phyloP scores from a whole-genome alignment of 192 early-diverging fungal species.

The Anaeromyces robustus region DNA sequence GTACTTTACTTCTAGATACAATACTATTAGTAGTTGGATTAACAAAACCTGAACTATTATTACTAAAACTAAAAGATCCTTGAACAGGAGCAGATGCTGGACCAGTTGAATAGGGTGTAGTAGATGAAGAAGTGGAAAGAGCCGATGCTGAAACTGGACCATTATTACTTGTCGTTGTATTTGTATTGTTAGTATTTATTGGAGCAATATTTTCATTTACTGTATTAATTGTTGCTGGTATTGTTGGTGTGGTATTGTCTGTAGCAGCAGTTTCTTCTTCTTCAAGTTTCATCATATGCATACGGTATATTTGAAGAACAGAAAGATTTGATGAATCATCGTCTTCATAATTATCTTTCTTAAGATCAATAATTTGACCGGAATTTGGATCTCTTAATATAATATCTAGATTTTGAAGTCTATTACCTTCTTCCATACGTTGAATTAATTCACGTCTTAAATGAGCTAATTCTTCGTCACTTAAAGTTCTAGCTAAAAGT shows the following conservation, averaged over 20 bases:
- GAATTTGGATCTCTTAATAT: constrained; percentile 38
- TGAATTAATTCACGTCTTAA: constrained; percentile 32
- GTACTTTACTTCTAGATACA: background rate
- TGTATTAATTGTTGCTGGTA: too few relatives aligned
- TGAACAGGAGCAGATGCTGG: background rate
- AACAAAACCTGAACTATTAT: background rate
- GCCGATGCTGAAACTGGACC: background rate
- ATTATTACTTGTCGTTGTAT: background rate
- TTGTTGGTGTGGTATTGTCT: too few relatives aligned
- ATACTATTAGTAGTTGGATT: background rate
- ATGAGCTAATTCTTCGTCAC: constrained; percentile 33
- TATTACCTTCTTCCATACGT: constrained; percentile 34
- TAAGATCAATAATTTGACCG: background rate
- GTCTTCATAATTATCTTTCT: constrained; percentile 34
- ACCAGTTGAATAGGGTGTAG: background rate
- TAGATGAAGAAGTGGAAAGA: background rate
- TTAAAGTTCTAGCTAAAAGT: constrained; percentile 37
- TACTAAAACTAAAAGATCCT: background rate
- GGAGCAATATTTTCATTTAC: too few relatives aligned
- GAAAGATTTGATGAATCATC: constrained; percentile 24
- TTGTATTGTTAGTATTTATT: background rate
- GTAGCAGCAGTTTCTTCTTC: background rate
- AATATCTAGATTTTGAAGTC: constrained; percentile 28
- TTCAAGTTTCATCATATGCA: constrained; percentile 14
- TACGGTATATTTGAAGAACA: constrained; percentile 33